phyloP scores from a whole-genome alignment of 805 yeast species.

The Clavispora vitiphila region DNA sequence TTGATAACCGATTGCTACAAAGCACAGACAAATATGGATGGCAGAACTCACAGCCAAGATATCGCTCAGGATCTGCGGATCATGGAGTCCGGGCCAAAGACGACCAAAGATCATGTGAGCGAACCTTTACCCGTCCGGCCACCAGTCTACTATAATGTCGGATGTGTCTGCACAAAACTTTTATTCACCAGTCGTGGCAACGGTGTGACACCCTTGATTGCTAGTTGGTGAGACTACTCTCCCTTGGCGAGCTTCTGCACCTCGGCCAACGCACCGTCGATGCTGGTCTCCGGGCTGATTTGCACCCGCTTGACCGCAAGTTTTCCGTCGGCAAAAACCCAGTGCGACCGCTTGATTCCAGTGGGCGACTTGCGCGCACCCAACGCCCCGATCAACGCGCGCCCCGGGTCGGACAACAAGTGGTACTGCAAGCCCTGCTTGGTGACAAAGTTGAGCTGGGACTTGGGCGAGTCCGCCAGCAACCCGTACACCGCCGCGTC shows the following conservation, averaged over 20 bases:
- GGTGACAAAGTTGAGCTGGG: slow-evolving; percentile 70
- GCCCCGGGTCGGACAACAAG: slow-evolving; percentile 71
- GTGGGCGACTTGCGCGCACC: slow-evolving; percentile 81
- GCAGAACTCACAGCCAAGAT: no score
- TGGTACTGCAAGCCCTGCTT: slow-evolving; percentile 73
- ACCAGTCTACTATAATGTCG: no score
- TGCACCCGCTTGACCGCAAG: slow-evolving; percentile 49
- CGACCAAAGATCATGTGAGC: no score
- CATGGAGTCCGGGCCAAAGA: no score
- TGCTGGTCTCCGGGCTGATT: slow-evolving; percentile 50
- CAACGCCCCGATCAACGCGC: slow-evolving; percentile 60
- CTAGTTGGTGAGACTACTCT: no score
- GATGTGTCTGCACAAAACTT: no score
- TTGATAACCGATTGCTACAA: no score
- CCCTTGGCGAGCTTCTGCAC: slow-evolving; percentile 38
- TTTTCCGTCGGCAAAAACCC: slow-evolving; percentile 79
- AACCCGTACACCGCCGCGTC: slow-evolving; percentile 70
- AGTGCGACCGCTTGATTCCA: slow-evolving; percentile 85
- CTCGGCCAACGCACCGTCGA: slow-evolving; percentile 53
- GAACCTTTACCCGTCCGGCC: no score
- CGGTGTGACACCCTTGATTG: no score
- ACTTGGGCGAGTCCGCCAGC: slow-evolving; percentile 73
- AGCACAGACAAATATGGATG: no score
- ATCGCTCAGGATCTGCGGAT: no score
- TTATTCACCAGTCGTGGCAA: no score